Evolutionary conservation across 495 filamentous ascomycete genomes (phyloP), one percentile per base, ranked within the genome.

Genomic region (Clohesyomyces aquaticus): DNA sequence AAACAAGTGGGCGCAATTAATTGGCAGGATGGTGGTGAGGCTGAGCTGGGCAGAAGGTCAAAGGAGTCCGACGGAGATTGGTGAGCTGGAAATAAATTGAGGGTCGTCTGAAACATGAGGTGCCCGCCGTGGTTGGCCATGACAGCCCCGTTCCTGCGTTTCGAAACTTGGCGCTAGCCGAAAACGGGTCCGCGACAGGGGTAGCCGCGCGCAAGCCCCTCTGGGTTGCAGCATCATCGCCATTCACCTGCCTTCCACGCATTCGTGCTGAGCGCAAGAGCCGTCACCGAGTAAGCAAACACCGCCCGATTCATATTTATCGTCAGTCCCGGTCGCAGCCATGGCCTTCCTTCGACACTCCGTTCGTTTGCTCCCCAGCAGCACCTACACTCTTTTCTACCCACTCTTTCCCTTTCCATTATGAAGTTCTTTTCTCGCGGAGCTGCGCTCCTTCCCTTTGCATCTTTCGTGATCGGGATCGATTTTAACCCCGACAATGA

Each of bases 401-500:
- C 45, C 57, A 19, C 52, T 59, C 22, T 47, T 60, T 63, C 46
- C 51, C 53, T 55, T 23, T 50, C 28, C 48, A 70, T 66, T 58
- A 66, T 21, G 59, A 49, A 59, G 26, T 47, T 55, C 49, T 59
- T 45, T 63, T 57, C 59, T 12, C 14, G 38, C 29, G 66, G 56
- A 52, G 58, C 63, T 59, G 67, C 55, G 52, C 51, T 66, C 54
- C 58, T 66, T 43, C 59, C 62, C 18, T 48, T 66, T 38, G 52
- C 43, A 19, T 41, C 63, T 32, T 56, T 48, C 23, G 62, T 59
- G 47, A 21, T 38, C 28, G 63, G 29, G 3, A 77, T 76, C 28
- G 72, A 77, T 32, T 69, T 84, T 27, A 69, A 82, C 52, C 68
- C 81, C 55, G 75, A 69, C 55, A 71, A 79, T 53, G 61, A 74